Conservation (phyloP, 2,329 filamentous ascomycete species). For the Phoma sp. region DNA sequence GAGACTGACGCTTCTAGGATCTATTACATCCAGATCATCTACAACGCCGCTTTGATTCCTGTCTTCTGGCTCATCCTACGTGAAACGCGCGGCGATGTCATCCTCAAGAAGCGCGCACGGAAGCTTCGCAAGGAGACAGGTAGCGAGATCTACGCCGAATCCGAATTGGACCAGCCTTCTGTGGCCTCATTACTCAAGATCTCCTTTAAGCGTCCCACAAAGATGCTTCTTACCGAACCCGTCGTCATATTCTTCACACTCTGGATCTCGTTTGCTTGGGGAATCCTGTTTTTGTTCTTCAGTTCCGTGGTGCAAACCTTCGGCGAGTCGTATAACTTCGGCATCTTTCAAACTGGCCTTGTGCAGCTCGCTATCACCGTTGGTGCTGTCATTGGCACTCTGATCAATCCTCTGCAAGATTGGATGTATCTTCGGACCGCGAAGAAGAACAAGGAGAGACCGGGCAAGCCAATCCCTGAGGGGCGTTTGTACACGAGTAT, state of each 20-base stretch:
- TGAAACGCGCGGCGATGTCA: slow-evolving; percentile 52
- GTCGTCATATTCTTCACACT: slow-evolving; percentile 53
- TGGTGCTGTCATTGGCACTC: slow-evolving; percentile 50
- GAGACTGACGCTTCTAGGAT: slow-evolving; percentile 40
- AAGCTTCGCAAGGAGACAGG: slow-evolving; percentile 48
- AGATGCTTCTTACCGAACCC: slow-evolving; percentile 52
- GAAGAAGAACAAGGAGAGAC: slow-evolving; percentile 44
- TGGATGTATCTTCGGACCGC: slow-evolving; percentile 39
- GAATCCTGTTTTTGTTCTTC: slow-evolving; percentile 53
- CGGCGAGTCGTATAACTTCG: slow-evolving; percentile 46
- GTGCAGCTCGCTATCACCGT: slow-evolving; percentile 52
- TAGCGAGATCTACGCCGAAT: slow-evolving; percentile 35
- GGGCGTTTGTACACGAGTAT: slow-evolving; percentile 52
- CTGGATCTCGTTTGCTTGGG: slow-evolving; percentile 54
- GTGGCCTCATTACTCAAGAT: slow-evolving; percentile 39
- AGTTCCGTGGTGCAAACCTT: slow-evolving; percentile 50
- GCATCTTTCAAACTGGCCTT: slow-evolving; percentile 42
- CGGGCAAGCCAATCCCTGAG: slow-evolving; percentile 52
- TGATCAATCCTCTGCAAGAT: slow-evolving; percentile 49
- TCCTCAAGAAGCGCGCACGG: slow-evolving; percentile 48
- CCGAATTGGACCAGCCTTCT: slow-evolving; percentile 32
- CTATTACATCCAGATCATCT: slow-evolving; percentile 54
- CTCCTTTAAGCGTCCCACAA: slow-evolving; percentile 50
- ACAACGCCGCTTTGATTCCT: slow-evolving; percentile 50
- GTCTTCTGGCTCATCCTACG: slow-evolving; percentile 52